Evolutionary conservation across 208 protist species (phyloP).

Genomic region (Crithidia sp.): DNA sequence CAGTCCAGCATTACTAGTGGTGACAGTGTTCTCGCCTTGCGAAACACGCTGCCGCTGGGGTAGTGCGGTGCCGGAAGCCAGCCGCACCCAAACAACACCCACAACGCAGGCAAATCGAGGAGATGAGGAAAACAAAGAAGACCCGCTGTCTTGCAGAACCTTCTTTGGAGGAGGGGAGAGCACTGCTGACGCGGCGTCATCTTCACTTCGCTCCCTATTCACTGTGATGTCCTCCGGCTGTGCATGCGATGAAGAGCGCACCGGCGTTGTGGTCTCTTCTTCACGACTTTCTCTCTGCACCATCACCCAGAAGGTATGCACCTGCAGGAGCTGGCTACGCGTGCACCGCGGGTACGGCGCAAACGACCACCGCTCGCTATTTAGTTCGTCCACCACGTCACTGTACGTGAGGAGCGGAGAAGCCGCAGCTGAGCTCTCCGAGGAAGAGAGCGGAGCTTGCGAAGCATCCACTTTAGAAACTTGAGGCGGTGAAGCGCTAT

Average conservation of each 20-base stretch:
- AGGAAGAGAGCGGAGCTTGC: not conserved
- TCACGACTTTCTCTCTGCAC: not conserved
- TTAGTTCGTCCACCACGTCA: slow-evolving; percentile 27
- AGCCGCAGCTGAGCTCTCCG: not conserved
- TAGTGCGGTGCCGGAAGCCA: slow-evolving; percentile 17
- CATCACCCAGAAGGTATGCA: slow-evolving; percentile 57
- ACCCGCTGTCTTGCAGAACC: too few relatives aligned
- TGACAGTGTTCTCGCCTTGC: not conserved
- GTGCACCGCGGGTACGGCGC: slow-evolving; percentile 68
- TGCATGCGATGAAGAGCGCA: too few relatives aligned
- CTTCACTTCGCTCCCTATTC: too few relatives aligned
- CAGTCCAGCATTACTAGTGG: not conserved
- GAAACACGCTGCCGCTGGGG: not conserved
- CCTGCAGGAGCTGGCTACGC: slow-evolving; percentile 47
- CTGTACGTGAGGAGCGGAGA: slow-evolving; percentile 10
- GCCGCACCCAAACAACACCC: slow-evolving; percentile 76
- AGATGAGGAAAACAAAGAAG: not conserved
- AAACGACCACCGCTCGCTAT: slow-evolving; percentile 32
- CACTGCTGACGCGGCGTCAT: too few relatives aligned
- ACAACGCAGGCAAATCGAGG: slow-evolving; percentile 42
- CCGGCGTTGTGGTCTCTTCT: too few relatives aligned
- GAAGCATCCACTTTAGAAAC: too few relatives aligned
- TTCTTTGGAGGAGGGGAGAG: too few relatives aligned
- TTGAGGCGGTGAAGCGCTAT: too few relatives aligned
- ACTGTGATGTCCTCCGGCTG: too few relatives aligned